Conservation (phyloP, 2,329 filamentous ascomycete genomes). For the Byssochlamys sp. region DNA sequence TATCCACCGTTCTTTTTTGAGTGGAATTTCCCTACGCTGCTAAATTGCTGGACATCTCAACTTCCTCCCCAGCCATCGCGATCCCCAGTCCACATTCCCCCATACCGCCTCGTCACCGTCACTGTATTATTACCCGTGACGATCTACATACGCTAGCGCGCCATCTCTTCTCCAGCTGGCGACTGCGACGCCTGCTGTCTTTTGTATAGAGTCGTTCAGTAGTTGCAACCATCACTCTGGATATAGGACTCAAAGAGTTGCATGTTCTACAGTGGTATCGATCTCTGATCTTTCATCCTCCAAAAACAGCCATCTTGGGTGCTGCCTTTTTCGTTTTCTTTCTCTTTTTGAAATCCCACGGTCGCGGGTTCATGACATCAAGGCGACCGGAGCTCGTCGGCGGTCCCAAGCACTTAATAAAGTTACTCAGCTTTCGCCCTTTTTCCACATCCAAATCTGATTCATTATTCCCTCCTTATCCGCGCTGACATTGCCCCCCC, state of each 20-base stretch:
- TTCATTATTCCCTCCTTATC: not conserved
- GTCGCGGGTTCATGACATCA: not conserved
- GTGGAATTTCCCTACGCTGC: not conserved
- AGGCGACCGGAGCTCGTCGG: not conserved
- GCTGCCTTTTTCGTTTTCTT: not conserved
- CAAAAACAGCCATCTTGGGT: not conserved
- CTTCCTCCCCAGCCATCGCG: not conserved
- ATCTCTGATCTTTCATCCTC: too few species aligned
- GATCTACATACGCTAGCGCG: slow-evolving; percentile 3
- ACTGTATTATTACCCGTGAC: slow-evolving; percentile 7
- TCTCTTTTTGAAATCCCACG: not conserved
- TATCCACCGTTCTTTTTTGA: not conserved
- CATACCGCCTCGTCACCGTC: not conserved
- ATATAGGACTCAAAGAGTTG: too few species aligned
- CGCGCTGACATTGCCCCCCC: not conserved
- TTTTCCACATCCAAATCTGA: not conserved
- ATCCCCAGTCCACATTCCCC: not conserved
- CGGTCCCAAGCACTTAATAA: not conserved
- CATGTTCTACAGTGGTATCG: too few species aligned
- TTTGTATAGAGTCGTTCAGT: too few species aligned
- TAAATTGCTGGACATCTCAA: not conserved
- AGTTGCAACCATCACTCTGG: too few species aligned
- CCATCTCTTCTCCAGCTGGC: not conserved
- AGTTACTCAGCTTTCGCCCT: not conserved
- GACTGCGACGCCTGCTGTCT: not conserved